Conservation (phyloP, 345 rosid species). For the Carallia pectinifolia region DNA sequence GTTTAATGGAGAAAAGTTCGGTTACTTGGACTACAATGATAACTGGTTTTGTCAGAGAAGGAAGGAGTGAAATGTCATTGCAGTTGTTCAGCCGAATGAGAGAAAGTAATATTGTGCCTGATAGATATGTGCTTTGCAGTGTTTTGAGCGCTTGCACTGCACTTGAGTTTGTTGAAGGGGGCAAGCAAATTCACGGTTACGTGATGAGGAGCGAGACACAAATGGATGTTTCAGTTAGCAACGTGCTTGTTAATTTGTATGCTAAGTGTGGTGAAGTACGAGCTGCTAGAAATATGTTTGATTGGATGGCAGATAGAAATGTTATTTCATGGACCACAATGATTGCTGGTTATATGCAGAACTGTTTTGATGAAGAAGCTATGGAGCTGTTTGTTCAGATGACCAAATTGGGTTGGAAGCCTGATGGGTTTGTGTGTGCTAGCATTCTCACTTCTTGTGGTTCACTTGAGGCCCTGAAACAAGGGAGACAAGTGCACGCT, state of each 20-base stretch:
- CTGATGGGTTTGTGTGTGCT: conserved; percentile 67
- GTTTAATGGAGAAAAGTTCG: conserved; percentile 44
- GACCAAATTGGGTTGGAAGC: conserved; percentile 42
- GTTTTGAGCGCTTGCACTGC: conserved; percentile 58
- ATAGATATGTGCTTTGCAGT: conserved; percentile 58
- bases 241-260: conserved; percentile 66
- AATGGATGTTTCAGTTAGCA: conserved; percentile 59
- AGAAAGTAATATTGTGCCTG: conserved; percentile 37
- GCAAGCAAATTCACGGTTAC: conserved; percentile 70
- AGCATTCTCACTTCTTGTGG: conserved; percentile 73
- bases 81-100: conserved; percentile 44
- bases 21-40: conserved; percentile 75
- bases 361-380: conserved; percentile 54
- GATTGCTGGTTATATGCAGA: conserved; percentile 71
- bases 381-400: conserved; percentile 47
- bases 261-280: conserved; percentile 52
- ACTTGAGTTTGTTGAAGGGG: conserved; percentile 50
- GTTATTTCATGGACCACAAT: conserved; percentile 72
- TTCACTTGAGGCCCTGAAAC: conserved; percentile 44
- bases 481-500: conserved; percentile 69
- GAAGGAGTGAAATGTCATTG: conserved; percentile 52
- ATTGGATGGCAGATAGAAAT: conserved; percentile 46
- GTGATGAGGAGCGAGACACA: conserved; percentile 52
- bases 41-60: conserved; percentile 53
- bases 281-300: conserved; percentile 46